A percentile compares a stretch with the other conserved stretches of the same genome.
phyloP scores from a whole-genome alignment of 2,329 filamentous ascomycete species.

The Ilyonectria robusta region DNA sequence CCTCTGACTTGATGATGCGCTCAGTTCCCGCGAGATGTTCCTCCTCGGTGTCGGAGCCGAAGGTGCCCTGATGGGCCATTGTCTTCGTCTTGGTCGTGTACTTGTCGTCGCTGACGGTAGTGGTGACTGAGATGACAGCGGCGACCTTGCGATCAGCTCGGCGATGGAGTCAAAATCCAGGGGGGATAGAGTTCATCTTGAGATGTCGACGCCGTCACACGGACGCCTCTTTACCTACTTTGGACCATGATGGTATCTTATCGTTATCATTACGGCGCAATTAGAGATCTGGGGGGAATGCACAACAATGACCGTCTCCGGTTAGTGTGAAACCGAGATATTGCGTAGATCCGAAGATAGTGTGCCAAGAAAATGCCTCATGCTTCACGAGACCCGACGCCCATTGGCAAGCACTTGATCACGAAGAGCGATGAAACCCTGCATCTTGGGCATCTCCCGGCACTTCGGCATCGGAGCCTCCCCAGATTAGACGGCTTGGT shows the following conservation, averaged over 20 bases:
- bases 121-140: background rate
- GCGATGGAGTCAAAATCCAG: background rate
- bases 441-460: background rate
- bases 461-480: background rate
- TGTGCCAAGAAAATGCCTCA: slow-evolving; percentile 15
- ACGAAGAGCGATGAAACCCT: background rate
- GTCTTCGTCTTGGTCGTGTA: background rate
- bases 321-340: background rate
- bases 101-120: background rate
- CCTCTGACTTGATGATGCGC: slow-evolving; percentile 19
- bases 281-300: background rate
- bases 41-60: background rate
- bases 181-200: background rate
- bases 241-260: background rate
- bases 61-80: slow-evolving; percentile 4
- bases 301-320: background rate
- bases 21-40: slow-evolving; percentile 25
- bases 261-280: background rate
- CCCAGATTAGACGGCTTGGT: background rate
- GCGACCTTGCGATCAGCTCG: background rate
- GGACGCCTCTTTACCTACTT: background rate
- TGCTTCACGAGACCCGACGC: background rate
- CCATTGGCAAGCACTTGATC: background rate
- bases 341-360: background rate
- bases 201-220: background rate